These are phyloP conservation scores for Elongisporangium prolatum DNA, from an alignment of 352 stramenopile species.

Conservation along the genomic window DNA sequence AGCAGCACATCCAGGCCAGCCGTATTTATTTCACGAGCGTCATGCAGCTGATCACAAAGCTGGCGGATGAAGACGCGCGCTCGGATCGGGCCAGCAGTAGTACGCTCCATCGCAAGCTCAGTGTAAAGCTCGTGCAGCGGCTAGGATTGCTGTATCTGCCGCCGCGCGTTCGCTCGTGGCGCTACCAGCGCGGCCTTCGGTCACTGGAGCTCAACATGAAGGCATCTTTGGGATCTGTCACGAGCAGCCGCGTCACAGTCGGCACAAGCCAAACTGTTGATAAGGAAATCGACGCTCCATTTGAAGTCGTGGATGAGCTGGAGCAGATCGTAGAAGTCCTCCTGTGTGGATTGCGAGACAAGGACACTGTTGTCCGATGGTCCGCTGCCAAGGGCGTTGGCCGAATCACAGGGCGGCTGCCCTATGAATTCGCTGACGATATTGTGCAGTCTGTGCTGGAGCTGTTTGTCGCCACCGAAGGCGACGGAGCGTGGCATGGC, in stretches of 20 bases:
- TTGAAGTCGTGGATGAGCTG: constrained; percentile 92
- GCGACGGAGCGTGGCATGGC: constrained; percentile 96
- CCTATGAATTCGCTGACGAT: constrained; percentile 94
- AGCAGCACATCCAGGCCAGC: constrained; percentile 64
- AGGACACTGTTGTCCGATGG: constrained; percentile 98
- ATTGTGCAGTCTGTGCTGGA: constrained; percentile 95
- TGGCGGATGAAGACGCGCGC: constrained; percentile 47
- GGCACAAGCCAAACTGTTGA: constrained; percentile 9
- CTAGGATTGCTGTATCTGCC: constrained; percentile 94
- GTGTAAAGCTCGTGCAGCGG: constrained; percentile 96
- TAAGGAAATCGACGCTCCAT: constrained; percentile 39
- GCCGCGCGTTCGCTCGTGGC: constrained; percentile 92
- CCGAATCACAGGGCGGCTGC: constrained; percentile 93
- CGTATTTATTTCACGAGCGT: constrained; percentile 71
- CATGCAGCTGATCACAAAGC: constrained; percentile 59
- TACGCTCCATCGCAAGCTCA: constrained; percentile 91
- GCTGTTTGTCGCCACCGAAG: constrained; percentile 90
- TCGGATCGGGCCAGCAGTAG: constrained; percentile 45
- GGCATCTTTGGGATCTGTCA: constrained; percentile 1
- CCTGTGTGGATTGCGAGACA: constrained; percentile 87
- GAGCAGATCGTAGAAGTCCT: constrained; percentile 96
- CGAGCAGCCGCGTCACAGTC: background rate
- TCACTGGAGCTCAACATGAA: constrained; percentile 93
- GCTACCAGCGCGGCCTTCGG: constrained; percentile 92
- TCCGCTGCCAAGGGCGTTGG: constrained; percentile 98